phyloP scores from a whole-genome alignment of 768 basidiomycete genomes.

The Rickenella mellea region DNA sequence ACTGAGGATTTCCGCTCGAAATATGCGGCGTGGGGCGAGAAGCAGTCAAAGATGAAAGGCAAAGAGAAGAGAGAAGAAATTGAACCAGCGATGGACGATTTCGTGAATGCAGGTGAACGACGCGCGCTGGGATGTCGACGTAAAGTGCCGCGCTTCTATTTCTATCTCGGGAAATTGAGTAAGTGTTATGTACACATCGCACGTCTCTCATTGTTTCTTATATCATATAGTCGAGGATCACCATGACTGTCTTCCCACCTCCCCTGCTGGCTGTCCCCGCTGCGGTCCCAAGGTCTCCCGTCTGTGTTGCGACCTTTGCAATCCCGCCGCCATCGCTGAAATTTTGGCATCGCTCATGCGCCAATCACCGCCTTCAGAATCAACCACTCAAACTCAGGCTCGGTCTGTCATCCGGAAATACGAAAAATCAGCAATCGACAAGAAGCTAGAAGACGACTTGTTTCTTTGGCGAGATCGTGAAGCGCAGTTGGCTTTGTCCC shows the following conservation, averaged over 20 bases:
- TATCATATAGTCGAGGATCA: conserved; percentile 6
- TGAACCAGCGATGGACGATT: conserved; percentile 15
- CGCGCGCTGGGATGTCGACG: conserved; percentile 11
- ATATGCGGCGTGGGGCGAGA: not conserved
- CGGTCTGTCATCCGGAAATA: conserved; percentile 7
- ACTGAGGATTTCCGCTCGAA: conserved; percentile 1
- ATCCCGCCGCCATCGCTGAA: conserved; percentile 5
- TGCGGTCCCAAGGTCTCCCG: conserved; percentile 7
- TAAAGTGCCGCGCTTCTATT: too few relatives aligned
- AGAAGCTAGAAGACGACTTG: conserved; percentile 3
- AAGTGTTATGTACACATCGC: too few relatives aligned
- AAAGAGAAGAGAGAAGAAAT: conserved; percentile 3
- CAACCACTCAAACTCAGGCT: not conserved
- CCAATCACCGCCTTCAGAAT: not conserved
- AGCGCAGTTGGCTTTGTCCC: conserved; percentile 2
- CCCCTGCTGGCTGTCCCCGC: conserved; percentile 8
- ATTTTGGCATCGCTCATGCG: not conserved
- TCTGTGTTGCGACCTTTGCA: conserved; percentile 18
- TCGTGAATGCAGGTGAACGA: conserved; percentile 17
- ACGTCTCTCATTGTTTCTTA: too few relatives aligned
- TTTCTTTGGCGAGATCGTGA: conserved; percentile 9
- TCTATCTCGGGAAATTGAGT: too few relatives aligned
- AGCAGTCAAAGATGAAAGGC: not conserved
- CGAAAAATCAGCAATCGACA: conserved; percentile 2
- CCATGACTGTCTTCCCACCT: not conserved